Percentiles rank a stretch among this genome's conserved stretches.
These are phyloP conservation scores for Whalleya microplaca DNA, from an alignment of 2,329 filamentous ascomycete species.

Conservation along the genomic window DNA sequence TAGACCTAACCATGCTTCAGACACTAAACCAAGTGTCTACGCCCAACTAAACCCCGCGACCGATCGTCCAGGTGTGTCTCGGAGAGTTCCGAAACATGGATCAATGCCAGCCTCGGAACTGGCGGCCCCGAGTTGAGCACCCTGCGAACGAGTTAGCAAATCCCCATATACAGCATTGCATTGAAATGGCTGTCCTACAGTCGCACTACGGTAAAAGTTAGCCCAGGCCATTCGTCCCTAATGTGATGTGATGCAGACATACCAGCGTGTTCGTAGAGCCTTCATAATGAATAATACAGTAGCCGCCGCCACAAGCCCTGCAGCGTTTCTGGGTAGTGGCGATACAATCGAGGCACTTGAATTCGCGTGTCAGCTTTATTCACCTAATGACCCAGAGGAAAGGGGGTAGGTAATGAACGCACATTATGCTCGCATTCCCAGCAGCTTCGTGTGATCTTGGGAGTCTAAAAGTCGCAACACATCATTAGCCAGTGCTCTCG, in stretches of 20 bases:
- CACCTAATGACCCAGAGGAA: no score
- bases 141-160: constrained; percentile 32
- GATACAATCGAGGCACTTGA: constrained; percentile 76
- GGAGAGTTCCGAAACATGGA: no score
- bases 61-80: no score
- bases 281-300: constrained; percentile 83
- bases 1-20: no score
- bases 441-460: constrained; percentile 68
- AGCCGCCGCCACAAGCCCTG: constrained; percentile 73
- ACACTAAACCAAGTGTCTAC: no score
- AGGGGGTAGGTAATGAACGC: no score
- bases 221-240: constrained; percentile 10
- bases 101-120: constrained; percentile 32
- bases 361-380: neutral
- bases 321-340: constrained; percentile 72
- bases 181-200: constrained; percentile 41
- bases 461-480: constrained; percentile 39
- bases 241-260: constrained; percentile 34
- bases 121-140: constrained; percentile 43
- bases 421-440: constrained; percentile 87
- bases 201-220: constrained; percentile 48
- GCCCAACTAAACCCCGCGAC: no score
- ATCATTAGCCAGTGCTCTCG: constrained; percentile 13
- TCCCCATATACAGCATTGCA: no score
- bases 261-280: constrained; percentile 70